Conservation (phyloP, 78 protist genomes). For the Guillardia theta region DNA sequence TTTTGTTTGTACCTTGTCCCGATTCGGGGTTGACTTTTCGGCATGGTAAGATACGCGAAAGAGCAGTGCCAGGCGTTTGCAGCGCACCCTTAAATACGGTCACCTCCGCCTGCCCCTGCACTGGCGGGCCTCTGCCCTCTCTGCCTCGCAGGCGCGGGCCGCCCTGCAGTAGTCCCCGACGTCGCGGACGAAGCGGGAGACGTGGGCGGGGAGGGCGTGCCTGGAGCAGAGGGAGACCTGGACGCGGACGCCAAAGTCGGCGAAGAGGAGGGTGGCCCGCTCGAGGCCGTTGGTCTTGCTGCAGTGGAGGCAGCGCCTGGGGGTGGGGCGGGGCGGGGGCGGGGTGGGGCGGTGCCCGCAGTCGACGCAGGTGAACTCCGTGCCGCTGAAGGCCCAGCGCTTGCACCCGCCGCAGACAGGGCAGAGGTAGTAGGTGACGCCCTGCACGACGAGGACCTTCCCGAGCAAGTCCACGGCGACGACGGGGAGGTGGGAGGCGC, state of each 20-base stretch:
- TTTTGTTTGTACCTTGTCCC: no score
- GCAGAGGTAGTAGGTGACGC: background rate
- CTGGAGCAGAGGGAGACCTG: background rate
- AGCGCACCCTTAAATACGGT: no score
- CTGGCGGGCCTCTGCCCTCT: no score
- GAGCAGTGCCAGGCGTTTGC: no score
- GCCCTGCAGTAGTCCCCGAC: no score
- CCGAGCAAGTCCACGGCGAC: background rate
- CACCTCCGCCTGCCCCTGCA: no score
- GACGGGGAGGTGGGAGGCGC: background rate
- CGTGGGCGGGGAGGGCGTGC: background rate
- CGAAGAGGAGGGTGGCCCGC: background rate
- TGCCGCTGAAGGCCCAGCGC: background rate
- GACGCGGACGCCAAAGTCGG: background rate
- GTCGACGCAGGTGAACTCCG: background rate
- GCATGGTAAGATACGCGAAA: no score
- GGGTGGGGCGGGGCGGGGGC: background rate
- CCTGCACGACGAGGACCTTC: background rate
- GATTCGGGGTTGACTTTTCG: no score
- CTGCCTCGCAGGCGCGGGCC: no score
- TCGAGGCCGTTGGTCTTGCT: no score
- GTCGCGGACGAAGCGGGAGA: no score
- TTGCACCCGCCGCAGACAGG: background rate
- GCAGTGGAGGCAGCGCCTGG: background rate
- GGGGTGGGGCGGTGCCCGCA: background rate